Base-by-base conservation (phyloP, 306 rosid genomes). In the Cucumis melo region DNA sequence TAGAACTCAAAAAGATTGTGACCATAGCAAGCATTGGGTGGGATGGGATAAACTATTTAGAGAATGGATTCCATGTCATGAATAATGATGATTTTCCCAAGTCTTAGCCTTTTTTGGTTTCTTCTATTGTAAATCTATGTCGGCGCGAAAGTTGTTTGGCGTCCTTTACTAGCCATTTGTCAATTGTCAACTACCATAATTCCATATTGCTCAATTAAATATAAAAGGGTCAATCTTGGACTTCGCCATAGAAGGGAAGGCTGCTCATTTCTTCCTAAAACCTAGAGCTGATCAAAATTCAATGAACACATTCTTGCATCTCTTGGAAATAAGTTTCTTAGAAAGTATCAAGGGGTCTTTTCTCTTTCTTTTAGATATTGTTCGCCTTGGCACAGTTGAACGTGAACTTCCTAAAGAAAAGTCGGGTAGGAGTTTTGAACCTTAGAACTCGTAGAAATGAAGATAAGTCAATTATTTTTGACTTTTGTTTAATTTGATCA, bases 31-130 rank as follows among this genome's bases (percentile, higher is more conserved):
- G 41, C 6, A 4, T 38, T 19, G 23, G 50, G 50, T 36, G 38
- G 68, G 21, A 20, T 16, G 4, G 3, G 20, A n/a, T 38, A 19
- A 10, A 39, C 5, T 11, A 20, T 15, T 70, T 3, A 32, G 12
- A 23, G 8, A 70, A 7, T 70, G 75, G 75, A 44, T 42, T 46
- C 75, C 75, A 70, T 70, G 75, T 70, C 75, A 70, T 70, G 75
- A 50, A 14, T 46, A 36, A 68, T 68, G 75, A 42, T 68, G 57
- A 3, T 46, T 13, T n/a, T 65, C 48, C 8, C 48, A 23, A 4
- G 34, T 67, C 19, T 41, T 67, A 42, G 54, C 74, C 55, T 67
- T 32, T 32, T 32, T 4, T 32, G 36, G 36, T 32, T 32, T 32
- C 55, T 67, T 42, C 74, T 2, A 67, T 13, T 41, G 34, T n/a